Base-by-base conservation (phyloP, 495 filamentous ascomycete genomes). In the Lepraria neglecta region DNA sequence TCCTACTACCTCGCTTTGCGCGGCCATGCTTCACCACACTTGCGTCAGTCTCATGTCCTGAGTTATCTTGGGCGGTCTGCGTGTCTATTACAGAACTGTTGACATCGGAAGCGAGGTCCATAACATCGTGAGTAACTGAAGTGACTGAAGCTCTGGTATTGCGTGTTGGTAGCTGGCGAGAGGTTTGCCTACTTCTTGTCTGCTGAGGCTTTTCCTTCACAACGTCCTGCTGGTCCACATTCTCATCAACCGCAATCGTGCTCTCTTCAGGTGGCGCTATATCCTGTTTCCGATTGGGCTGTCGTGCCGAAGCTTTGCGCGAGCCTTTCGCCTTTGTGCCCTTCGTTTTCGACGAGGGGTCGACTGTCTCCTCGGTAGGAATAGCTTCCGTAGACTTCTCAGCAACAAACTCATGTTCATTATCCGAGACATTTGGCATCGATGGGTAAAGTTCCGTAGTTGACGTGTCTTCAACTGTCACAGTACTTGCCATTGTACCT, bases 41-140 rank as follows among this genome's bases (percentile, higher is more conserved):
- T 30, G 64, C 63, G 63, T 75, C 72, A 6, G 71, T 68, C 59
- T 79, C 70, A 50, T 73, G 55, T 4, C 67, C 71, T 55, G 69
- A 71, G n/a, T 71, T 70, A 46, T 78, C 62, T 50, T 69, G 59
- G n/a, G 54, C 45, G 19, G 53, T 57, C 14, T 38, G 62, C 17
- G 31, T 52, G 27, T 30, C 56, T 43, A 65, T n/a, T 1, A 42
- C 30, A 15, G 67, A 69, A 56, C 50, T 65, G n/a, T 61, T 44
- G n/a, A 67, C 28, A 15, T 61, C 28, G 40, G 56, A 28, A 31
- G n/a, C 31, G 14, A 43, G 4, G 27, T 47, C 53, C 15, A 30
- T 50, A 35, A 24, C 17, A 46, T 60, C 54, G 3, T 52, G 56
- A 35, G 43, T 31, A 44, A 14, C 47, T 11, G 60, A 19, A 11